Evolutionary conservation across 148 eudicot species (phyloP), one percentile per base, ranked within the genome.

Genomic region (Persicaria maculosa): DNA sequence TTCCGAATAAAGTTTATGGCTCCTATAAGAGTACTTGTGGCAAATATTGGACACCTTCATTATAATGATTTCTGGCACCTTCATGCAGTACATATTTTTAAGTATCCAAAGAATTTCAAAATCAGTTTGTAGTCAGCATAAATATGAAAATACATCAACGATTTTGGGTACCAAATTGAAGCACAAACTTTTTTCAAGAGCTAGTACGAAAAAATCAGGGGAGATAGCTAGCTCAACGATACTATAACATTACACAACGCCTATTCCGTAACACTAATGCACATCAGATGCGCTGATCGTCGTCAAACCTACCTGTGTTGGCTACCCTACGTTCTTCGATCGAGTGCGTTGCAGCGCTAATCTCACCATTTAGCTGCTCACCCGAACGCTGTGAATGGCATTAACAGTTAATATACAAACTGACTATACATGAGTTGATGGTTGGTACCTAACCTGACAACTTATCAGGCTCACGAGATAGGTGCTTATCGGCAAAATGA

Each of bases 401-500:
- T 10, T 59, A 59, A 20, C 67, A 59, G 40, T 22, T 7, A 57
- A 16, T 57, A 17, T 59, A 59, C 67, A 59, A 25, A 59, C 25
- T 25, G 67, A 59, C 67, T 59, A 59, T 59, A 59, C 67, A 59
- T 9, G 43, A 59, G 67, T 25, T 20, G 67, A 36, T 59, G 25
- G 43, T 25, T 59, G 67, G 22, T 59, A 59, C 67, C 67, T 59
- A 59, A 22, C 67, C 43, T 4, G 43, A 8, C 67, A 22, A 3
- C 67, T 59, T 59, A 1, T 59, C 67, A 3, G 43, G 67, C 9
- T 59, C 67, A 7, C 15, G 67, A 12, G 67, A 59, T 11, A 88
- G 77, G 76, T 93, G 91, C 78, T 90, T 88, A 80, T 94, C 98
- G 4, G 97, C 96, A 77, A 90, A 92, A 83, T 95, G 93, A 45